Evolutionary conservation across 169 alveolate species (phyloP), one percentile per base, ranked within the genome.

Genomic region (Eimeria maxima): DNA sequence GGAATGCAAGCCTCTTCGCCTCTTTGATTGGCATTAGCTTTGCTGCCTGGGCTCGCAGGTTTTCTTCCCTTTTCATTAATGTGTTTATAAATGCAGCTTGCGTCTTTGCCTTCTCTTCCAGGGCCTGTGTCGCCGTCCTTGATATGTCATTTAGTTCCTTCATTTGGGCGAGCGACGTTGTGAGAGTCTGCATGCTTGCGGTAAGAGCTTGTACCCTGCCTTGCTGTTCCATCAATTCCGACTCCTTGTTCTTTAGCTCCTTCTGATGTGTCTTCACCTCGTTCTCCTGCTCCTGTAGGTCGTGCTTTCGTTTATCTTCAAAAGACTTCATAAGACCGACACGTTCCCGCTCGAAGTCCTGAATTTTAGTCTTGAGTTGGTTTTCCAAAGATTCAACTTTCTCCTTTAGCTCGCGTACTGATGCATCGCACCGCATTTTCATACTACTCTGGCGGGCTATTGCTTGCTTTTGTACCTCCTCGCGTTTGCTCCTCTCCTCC

Each of bases 1-100:
- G 96, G 65, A 93, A 93, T 71, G 94, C 96, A 69, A 93, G 87
- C 60, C 96, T 74, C 80, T 93, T 93, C 27, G 96, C 96, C 22
- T 93, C 96, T 33, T 88, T 88, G 18, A 81, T 83, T 29, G 96
- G 96, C 96, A 93, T 80, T 16, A 80, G 55, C 69, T 71, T 80
- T 44, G 88, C 88, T 71, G 80, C 69, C 78, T 93, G 94, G 53
- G 71, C 74, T 18, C 90, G 81, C 55, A 63, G 63, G 38, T 67
- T 63, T 11, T 80, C 94, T 60, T 83, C 94, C 94, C 90, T 65
- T 14, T 84, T 63, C 53, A 50, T 65, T 38, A 93, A 16, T 10
- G 89, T 65, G 88, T 80, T 67, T 24, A 83, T 47, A 33, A 47
- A 80, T 45, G 96, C 93, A 74, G 96, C 89, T 20, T 71, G 94